phyloP scores from a whole-genome alignment of 257 asterid genomes.

The Salvia splendens region DNA sequence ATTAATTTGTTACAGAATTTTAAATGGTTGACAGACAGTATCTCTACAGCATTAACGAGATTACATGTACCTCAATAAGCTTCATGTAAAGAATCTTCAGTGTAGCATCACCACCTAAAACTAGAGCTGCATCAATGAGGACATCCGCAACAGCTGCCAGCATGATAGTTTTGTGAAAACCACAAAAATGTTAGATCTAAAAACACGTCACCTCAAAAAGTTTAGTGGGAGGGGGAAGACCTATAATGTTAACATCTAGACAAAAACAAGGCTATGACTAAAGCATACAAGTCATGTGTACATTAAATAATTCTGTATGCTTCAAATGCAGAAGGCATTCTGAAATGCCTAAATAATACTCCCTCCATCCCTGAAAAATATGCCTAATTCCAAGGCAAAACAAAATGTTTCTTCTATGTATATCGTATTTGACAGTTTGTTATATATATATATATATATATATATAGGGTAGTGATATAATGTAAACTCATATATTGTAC shows the following conservation, averaged over 20 bases:
- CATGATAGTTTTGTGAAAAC: constrained; percentile 39
- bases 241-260: neutral
- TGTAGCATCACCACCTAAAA: constrained; percentile 90
- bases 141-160: constrained; percentile 96
- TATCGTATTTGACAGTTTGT: too few relatives aligned
- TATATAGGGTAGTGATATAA: too few relatives aligned
- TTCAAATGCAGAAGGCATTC: too few relatives aligned
- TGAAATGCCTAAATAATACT: too few relatives aligned
- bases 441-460: too few relatives aligned
- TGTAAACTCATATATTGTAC: too few relatives aligned
- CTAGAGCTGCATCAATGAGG: constrained; percentile 92
- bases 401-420: too few relatives aligned
- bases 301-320: neutral
- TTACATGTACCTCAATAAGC: constrained; percentile 78
- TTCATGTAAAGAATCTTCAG: constrained; percentile 80
- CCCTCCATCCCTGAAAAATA: too few relatives aligned
- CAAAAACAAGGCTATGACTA: constrained; percentile 5
- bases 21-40: constrained; percentile 23
- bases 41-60: constrained; percentile 30
- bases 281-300: constrained; percentile 10
- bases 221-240: constrained; percentile 7
- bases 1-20: constrained; percentile 13
- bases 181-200: constrained; percentile 25
- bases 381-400: too few relatives aligned
- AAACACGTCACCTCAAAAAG: constrained; percentile 25